A percentile compares a stretch with the other conserved stretches of the same genome.
These are phyloP conservation scores for Skeletonema menzelii DNA, from an alignment of 108 stramenopile species.

Conservation along the genomic window DNA sequence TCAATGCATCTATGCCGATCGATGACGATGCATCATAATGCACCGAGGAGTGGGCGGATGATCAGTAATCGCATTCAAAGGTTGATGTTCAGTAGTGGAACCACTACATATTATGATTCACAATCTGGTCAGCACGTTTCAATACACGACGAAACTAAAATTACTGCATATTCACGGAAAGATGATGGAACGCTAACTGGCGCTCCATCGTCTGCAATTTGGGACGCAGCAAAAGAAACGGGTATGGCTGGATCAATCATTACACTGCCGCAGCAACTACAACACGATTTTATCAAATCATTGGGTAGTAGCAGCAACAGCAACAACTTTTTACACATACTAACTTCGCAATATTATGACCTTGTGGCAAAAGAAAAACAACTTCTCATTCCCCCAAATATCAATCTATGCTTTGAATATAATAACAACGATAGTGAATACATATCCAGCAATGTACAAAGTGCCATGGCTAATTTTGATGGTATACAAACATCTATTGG, in stretches of 20 bases:
- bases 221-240: not conserved
- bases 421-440: not conserved
- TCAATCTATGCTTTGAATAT: constrained; percentile 34
- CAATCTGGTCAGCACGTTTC: constrained; percentile 63
- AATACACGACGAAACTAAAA: constrained; percentile 52
- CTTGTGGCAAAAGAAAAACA: not conserved
- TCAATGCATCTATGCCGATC: too few relatives aligned
- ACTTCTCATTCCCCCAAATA: not conserved
- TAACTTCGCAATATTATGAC: not conserved
- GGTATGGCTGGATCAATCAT: constrained; percentile 8
- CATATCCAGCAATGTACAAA: not conserved
- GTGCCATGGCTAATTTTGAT: not conserved
- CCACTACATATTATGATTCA: constrained; percentile 59
- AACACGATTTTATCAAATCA: constrained; percentile 1
- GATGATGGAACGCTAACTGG: not conserved
- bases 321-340: not conserved
- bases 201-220: not conserved
- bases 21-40: too few relatives aligned
- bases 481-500: constrained; percentile 20
- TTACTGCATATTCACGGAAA: constrained; percentile 25
- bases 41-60: too few relatives aligned
- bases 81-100: too few relatives aligned
- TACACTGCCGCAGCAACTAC: not conserved
- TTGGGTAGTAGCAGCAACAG: not conserved
- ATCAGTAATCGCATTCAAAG: too few relatives aligned